Evolutionary conservation across 2,329 filamentous ascomycete species (phyloP), one percentile per base, ranked within the genome.

Genomic region (Xylariaceae sp.): DNA sequence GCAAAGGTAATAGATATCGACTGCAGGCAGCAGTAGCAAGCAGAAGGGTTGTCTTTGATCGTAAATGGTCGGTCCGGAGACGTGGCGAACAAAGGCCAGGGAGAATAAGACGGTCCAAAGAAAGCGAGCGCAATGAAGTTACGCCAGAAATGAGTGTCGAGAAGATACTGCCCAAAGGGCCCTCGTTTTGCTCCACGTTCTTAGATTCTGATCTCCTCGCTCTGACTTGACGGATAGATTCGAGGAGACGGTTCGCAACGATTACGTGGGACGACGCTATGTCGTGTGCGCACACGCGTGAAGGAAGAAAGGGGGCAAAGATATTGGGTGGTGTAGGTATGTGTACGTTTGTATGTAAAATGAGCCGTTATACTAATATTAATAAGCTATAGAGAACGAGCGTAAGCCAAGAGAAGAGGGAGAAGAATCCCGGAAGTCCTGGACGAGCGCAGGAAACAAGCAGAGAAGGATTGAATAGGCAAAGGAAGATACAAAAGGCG

Each of bases 381-480:
- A 68, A 61, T 61, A 68, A 67, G 63, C 57, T 66, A 67, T 67
- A 67, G 58, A 59, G 63, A 68, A 68, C 63, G 67, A 68, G 64
- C 52, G 65, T 67, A 60, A 63, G 57, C 54, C 60, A 65, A 64
- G 54, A 61, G 63, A 65, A 66, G 61, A 59, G 60, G 53, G 58
- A 56, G 54, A 62, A 65, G 59, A 55, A 53, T 60, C 58, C 61
- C 55, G 62, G 59, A 43, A 57, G 51, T 51, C 46, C 54, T 54
- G 54, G 58, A 29, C 49, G 40, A 53, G 53, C 50, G 59, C 52
- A 59, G 59, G 57, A 63, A 61, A 49, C 59, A 58, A 54, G 46
- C 41, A 59, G 59, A 57, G 60, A 66, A 66, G 65, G 65, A 65
- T 61, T 62, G 67, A 67, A 64, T 64, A 65, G 62, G 65, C 13